Percentiles rank a stretch among this genome's conserved stretches.
Evolutionary conservation across 192 early-diverging fungal genomes (phyloP).

Genomic region (Coemansia sp.): DNA sequence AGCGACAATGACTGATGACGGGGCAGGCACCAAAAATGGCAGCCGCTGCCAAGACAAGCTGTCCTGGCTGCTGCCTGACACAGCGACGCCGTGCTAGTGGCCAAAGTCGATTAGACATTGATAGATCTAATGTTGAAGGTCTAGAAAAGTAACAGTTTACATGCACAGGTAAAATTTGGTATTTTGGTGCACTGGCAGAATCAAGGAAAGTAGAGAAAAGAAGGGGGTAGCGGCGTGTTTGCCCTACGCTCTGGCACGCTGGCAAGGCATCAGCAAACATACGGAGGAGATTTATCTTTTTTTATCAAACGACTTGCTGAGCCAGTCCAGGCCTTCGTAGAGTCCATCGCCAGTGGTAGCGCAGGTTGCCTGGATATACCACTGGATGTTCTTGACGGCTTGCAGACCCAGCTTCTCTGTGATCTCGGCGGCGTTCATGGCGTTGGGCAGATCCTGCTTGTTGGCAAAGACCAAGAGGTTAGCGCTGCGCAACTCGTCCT

Average conservation of each 20-base stretch:
- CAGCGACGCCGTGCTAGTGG: neutral
- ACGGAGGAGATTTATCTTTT: neutral
- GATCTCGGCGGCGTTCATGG: conserved; percentile 92
- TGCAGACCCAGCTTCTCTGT: conserved; percentile 92
- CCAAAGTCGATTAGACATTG: neutral
- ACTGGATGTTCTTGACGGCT: conserved; percentile 75
- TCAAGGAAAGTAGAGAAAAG: conserved; percentile 1
- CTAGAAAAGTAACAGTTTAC: too few species aligned
- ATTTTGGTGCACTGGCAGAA: neutral
- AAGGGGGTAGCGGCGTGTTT: neutral
- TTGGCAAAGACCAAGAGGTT: conserved; percentile 95
- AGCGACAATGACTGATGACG: neutral
- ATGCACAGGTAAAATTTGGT: neutral
- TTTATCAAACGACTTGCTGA: conserved; percentile 61
- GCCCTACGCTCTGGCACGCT: neutral
- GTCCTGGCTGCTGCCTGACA: neutral
- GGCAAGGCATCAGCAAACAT: neutral
- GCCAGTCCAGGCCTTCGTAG: conserved; percentile 97
- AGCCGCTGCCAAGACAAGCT: neutral
- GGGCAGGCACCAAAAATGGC: neutral
- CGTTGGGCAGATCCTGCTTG: conserved; percentile 98
- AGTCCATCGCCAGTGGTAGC: conserved; percentile 94
- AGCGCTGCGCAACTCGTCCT: conserved; percentile 92
- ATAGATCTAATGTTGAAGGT: neutral
- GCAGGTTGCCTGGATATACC: conserved; percentile 95